Evolutionary conservation across 441 rosid species (phyloP), one percentile per base, ranked within the genome.

Genomic region (Mallotus japonicus): DNA sequence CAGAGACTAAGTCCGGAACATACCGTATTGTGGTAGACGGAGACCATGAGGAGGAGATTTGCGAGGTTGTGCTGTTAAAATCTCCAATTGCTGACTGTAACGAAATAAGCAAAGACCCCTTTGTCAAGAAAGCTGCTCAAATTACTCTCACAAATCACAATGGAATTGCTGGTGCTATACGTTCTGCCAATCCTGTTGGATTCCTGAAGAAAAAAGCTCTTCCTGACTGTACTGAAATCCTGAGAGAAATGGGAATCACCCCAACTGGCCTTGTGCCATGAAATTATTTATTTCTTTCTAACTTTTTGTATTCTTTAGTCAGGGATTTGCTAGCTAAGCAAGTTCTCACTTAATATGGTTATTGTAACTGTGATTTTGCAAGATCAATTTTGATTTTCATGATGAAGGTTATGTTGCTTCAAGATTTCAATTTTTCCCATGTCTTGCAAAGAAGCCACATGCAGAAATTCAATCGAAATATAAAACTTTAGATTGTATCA

Each of bases 31-130:
- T 19, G 1, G 81, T 80, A 17, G 72, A 53, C 0, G 85, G 83
- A 6, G 84, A 84, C 4, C 89, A 83, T 9, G 89, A 80, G 42
- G 86, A 81, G 1, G 83, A 84, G 46, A 70, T 87, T 47, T 87
- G 88, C 49, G 76, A 80, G 70, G 59, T 87, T 0, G 13, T 5
- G 11, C 24, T 70, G 13, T 12, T 61, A 37, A 60, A 28, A 81
- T 85, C 70, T 65, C 85, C 63, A 65, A 69, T 3, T 14, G 44
- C 55, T 0, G 81, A 83, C 0, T 87, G 90, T 57, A 77, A 50
- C 8, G 74, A 77, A 28, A 17, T 72, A 1, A 24, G 55, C 6
- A 16, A 54, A 3, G 66, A 69, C 16, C 70, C 44, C n/a, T 72
- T 37, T 19, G 3, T 50, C 34, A 71, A 67, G 44, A 40, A 20